These are phyloP conservation scores for Favolaschia claudopus DNA, from an alignment of 768 basidiomycete species.

Conservation along the genomic window DNA sequence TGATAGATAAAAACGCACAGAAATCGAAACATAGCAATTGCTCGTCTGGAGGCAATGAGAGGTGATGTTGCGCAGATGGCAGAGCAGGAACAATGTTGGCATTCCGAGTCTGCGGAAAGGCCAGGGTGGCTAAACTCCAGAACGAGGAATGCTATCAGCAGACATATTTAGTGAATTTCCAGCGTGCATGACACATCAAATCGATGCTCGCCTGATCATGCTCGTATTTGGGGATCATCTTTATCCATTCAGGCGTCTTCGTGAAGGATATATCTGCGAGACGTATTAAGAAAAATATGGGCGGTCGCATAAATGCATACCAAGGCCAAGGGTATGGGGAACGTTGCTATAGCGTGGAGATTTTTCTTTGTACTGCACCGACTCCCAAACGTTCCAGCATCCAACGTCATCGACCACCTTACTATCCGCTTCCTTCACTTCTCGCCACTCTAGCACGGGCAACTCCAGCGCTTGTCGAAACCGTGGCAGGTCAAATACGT, in stretches of 20 bases:
- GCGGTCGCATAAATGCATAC: too few species aligned
- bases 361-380: background rate
- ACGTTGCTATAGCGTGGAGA: background rate
- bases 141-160: conserved; percentile 14
- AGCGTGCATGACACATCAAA: conserved; percentile 21
- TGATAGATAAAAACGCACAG: too few species aligned
- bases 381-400: background rate
- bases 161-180: too few species aligned
- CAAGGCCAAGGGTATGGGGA: too few species aligned
- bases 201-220: conserved; percentile 26
- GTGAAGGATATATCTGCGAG: too few species aligned
- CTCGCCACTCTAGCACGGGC: conserved; percentile 45
- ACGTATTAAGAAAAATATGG: too few species aligned
- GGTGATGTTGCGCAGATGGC: background rate
- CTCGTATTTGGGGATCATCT: conserved; percentile 31
- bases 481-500: conserved; percentile 42
- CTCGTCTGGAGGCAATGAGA: conserved; percentile 13
- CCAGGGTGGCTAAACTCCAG: conserved; percentile 20
- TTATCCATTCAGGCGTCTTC: too few species aligned
- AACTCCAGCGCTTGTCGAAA: conserved; percentile 34
- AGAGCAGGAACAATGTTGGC: conserved; percentile 5
- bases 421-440: conserved; percentile 37
- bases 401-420: conserved; percentile 5
- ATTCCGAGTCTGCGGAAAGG: conserved; percentile 4
- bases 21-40: conserved; percentile 24